phyloP scores from a whole-genome alignment of 805 yeast genomes.

The Saccharomycopsis amapae region DNA sequence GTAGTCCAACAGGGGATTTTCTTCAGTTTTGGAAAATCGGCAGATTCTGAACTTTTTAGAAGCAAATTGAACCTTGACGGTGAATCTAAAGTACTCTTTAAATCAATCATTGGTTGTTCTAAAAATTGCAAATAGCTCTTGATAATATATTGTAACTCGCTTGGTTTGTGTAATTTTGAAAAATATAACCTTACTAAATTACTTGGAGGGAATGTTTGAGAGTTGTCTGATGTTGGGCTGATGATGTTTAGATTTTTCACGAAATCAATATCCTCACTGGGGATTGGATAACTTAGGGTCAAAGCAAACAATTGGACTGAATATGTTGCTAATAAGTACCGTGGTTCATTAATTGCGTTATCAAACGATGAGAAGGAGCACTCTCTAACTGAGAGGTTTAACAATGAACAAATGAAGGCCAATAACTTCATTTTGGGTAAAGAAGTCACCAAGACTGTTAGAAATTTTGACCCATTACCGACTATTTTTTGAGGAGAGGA shows the following conservation, averaged over 20 bases:
- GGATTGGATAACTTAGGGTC: constrained; percentile 58
- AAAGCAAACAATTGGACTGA: constrained; percentile 56
- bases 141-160: constrained; percentile 46
- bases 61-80: constrained; percentile 22
- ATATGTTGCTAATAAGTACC: constrained; percentile 43
- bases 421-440: constrained; percentile 42
- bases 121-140: constrained; percentile 42
- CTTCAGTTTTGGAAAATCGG: constrained; percentile 13
- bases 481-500: constrained; percentile 35
- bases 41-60: constrained; percentile 25
- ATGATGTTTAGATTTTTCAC: constrained; percentile 30
- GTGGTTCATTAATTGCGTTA: constrained; percentile 28
- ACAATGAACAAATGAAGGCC: constrained; percentile 58
- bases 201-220: constrained; percentile 28
- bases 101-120: constrained; percentile 36
- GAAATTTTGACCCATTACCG: constrained; percentile 50
- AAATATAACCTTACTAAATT: constrained; percentile 46
- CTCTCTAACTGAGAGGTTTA: constrained; percentile 55
- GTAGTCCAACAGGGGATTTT: constrained; percentile 36
- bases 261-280: constrained; percentile 37
- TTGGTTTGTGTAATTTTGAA: constrained; percentile 46
- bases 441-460: constrained; percentile 46
- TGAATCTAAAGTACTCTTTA: constrained; percentile 29
- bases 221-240: constrained; percentile 6
- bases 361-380: constrained; percentile 27